A percentile compares a stretch with the other conserved stretches of the same genome.
Conservation (phyloP, 495 filamentous ascomycete genomes). For the Penicillium ochrochloron region DNA sequence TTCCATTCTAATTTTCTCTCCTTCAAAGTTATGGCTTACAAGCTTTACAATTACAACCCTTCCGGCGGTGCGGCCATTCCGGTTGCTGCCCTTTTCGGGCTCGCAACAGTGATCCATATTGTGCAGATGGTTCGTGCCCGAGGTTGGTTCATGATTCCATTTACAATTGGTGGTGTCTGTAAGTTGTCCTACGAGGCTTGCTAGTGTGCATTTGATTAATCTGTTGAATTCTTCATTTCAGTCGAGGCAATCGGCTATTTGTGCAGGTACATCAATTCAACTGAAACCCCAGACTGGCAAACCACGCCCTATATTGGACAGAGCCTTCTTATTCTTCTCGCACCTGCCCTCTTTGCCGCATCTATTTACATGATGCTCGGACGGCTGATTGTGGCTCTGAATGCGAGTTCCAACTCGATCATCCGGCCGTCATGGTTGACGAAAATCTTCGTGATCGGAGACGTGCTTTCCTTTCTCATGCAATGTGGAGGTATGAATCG, state of each 20-base stretch:
- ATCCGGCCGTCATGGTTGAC: slow-evolving; percentile 27
- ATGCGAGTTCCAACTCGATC: slow-evolving; percentile 38
- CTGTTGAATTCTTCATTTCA: neutral
- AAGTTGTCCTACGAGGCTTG: slow-evolving; percentile 25
- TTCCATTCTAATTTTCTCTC: neutral
- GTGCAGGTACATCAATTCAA: slow-evolving; percentile 27
- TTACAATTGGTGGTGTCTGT: slow-evolving; percentile 55
- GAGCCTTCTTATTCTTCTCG: slow-evolving; percentile 48
- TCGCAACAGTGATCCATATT: slow-evolving; percentile 38
- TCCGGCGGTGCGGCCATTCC: slow-evolving; percentile 18
- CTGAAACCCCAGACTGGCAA: slow-evolving; percentile 23
- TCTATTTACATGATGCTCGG: slow-evolving; percentile 62
- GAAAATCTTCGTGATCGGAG: slow-evolving; percentile 37
- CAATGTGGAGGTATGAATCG: slow-evolving; percentile 27
- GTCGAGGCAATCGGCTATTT: slow-evolving; percentile 40
- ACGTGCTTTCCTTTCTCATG: slow-evolving; percentile 33
- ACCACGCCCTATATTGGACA: slow-evolving; percentile 46
- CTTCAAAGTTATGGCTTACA: slow-evolving; percentile 15
- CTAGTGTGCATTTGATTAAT: neutral
- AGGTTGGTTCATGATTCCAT: slow-evolving; percentile 54
- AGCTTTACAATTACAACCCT: slow-evolving; percentile 24
- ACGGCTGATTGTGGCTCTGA: slow-evolving; percentile 45
- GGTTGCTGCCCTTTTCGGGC: slow-evolving; percentile 18
- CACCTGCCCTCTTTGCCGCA: slow-evolving; percentile 53
- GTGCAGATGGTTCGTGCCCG: slow-evolving; percentile 39